phyloP scores from a whole-genome alignment of 192 early-diverging fungal genomes.

The Coemansia sp. region DNA sequence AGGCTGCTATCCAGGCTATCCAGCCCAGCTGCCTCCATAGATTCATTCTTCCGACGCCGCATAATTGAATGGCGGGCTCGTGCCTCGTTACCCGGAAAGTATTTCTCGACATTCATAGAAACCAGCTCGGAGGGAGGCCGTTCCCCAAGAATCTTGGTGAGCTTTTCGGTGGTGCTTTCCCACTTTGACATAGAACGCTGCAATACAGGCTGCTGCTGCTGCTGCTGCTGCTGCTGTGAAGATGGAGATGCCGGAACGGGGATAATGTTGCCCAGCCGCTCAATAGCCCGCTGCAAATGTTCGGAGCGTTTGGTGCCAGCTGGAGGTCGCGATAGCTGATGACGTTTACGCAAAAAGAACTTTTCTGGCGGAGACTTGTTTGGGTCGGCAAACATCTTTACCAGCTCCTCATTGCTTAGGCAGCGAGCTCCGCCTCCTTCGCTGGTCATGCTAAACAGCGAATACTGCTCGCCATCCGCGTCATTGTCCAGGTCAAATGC shows the following conservation, averaged over 20 bases:
- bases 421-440: constrained; percentile 68
- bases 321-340: constrained; percentile 56
- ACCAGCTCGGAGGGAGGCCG: constrained; percentile 92
- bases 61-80: constrained; percentile 55
- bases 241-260: constrained; percentile 6
- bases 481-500: constrained; percentile 79
- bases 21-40: constrained; percentile 19
- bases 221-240: constrained; percentile 4
- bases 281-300: constrained; percentile 45
- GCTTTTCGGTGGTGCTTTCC: constrained; percentile 55
- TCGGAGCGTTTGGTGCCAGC: constrained; percentile 39
- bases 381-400: constrained; percentile 68
- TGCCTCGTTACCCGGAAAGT: constrained; percentile 77
- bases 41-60: constrained; percentile 36
- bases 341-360: constrained; percentile 69
- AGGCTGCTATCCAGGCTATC: constrained; percentile 11
- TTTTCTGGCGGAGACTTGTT: constrained; percentile 67
- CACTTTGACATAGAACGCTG: constrained; percentile 25
- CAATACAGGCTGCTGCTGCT: constrained; percentile 15
- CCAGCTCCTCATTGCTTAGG: constrained; percentile 75
- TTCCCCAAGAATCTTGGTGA: constrained; percentile 86
- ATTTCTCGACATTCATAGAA: constrained; percentile 84
- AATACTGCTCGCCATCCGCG: constrained; percentile 63
- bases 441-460: constrained; percentile 68
- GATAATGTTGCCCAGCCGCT: constrained; percentile 41